phyloP scores from a whole-genome alignment of 768 basidiomycete species.

The Panaeolus papilionaceus region DNA sequence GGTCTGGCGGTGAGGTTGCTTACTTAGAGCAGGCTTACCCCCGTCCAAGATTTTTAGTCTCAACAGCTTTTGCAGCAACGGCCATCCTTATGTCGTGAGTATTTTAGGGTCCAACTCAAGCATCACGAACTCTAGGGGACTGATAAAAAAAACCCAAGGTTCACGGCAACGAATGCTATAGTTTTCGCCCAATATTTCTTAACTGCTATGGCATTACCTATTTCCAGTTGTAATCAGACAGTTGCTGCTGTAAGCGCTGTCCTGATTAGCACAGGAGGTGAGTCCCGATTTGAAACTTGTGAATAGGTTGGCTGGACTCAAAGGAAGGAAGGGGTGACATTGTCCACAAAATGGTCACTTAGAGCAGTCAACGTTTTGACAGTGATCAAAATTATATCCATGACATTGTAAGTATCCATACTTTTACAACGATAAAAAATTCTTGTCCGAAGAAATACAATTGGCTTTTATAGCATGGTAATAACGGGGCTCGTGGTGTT shows the following conservation, averaged over 20 bases:
- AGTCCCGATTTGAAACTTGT: conserved; percentile 2
- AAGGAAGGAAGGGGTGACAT: conserved; percentile 32
- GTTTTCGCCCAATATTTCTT: conserved; percentile 46
- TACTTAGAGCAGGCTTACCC: conserved; percentile 55
- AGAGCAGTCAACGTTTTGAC: conserved; percentile 39
- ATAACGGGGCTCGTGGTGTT: conserved; percentile 65
- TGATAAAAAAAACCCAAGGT: conserved; percentile 23
- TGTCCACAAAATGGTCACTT: conserved; percentile 44
- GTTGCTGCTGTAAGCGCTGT: conserved; percentile 31
- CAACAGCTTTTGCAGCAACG: conserved; percentile 48
- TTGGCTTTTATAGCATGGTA: conserved; percentile 41
- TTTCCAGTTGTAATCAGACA: conserved; percentile 36
- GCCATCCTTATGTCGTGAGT: conserved; percentile 43
- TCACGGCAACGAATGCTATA: conserved; percentile 41
- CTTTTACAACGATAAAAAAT: no score
- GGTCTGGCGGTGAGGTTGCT: conserved; percentile 57
- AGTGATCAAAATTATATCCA: conserved; percentile 35
- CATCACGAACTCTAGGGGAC: neutral
- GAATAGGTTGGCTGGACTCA: neutral
- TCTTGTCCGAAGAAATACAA: neutral
- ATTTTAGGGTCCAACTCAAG: neutral
- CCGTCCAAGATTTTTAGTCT: conserved; percentile 48
- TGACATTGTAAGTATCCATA: conserved; percentile 33
- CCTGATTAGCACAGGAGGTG: conserved; percentile 34
- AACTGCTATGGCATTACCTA: conserved; percentile 37